These are phyloP conservation scores for Pichia sp. DNA, from an alignment of 1,139 yeast species.

Conservation along the genomic window DNA sequence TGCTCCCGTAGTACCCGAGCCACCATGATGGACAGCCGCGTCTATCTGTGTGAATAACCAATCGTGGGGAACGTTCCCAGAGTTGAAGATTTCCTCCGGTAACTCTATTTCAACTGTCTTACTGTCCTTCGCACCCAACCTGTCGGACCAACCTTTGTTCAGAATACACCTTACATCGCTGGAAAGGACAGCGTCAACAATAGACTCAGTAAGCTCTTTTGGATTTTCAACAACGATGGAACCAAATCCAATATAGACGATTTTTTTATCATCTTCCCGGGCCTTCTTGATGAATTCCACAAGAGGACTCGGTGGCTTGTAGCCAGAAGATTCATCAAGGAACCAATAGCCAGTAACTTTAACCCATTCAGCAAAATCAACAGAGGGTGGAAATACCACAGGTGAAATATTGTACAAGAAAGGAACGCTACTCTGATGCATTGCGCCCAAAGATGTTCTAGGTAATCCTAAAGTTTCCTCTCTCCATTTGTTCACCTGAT, in stretches of 20 bases:
- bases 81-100: constrained; percentile 63
- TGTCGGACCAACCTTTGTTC: constrained; percentile 93
- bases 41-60: constrained; percentile 88
- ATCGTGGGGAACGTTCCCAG: constrained; percentile 82
- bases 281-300: constrained; percentile 60
- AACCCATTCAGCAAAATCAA: constrained; percentile 92
- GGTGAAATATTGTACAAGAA: constrained; percentile 88
- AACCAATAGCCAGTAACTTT: constrained; percentile 96
- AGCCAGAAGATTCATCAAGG: constrained; percentile 43
- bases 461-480: constrained; percentile 55
- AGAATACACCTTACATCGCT: constrained; percentile 82
- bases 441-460: constrained; percentile 58
- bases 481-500: constrained; percentile 87
- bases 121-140: constrained; percentile 35
- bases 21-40: constrained; percentile 97
- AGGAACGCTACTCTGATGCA: constrained; percentile 79
- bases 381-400: constrained; percentile 80
- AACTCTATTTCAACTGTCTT: constrained; percentile 36
- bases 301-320: constrained; percentile 57
- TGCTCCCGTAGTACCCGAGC: constrained; percentile 97
- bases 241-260: constrained; percentile 93
- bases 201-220: constrained; percentile 64
- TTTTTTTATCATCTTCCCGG: constrained; percentile 48
- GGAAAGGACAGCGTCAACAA: constrained; percentile 67
- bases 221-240: constrained; percentile 89